Evolutionary conservation across 306 rosid genomes (phyloP).

Genomic region (Luffa acutangula): DNA sequence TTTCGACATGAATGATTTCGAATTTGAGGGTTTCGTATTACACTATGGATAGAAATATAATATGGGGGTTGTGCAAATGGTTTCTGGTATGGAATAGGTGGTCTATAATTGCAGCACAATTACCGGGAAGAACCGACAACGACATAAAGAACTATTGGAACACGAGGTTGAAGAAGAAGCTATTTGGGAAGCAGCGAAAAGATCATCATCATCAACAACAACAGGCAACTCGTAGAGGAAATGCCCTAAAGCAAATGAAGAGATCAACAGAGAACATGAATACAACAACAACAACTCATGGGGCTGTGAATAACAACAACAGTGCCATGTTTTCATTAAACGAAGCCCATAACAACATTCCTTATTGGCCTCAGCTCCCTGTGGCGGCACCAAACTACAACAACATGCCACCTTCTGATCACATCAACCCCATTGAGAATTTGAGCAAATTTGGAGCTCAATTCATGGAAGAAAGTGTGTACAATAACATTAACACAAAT

Average conservation of each 20-base stretch:
- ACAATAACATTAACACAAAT: background rate
- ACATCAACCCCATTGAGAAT: background rate
- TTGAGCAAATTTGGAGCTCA: background rate
- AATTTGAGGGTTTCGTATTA: background rate
- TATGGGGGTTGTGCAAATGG: background rate
- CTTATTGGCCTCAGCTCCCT: constrained; percentile 2
- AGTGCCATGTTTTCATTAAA: background rate
- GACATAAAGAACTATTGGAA: constrained; percentile 63
- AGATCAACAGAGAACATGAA: background rate
- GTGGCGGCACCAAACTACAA: background rate
- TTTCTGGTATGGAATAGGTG: constrained; percentile 20
- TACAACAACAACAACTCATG: background rate
- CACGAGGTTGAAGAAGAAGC: constrained; percentile 60
- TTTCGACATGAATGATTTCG: background rate
- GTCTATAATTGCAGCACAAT: constrained; percentile 53
- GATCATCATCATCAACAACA: constrained; percentile 24
- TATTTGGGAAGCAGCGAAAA: constrained; percentile 45
- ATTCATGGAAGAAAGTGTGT: background rate
- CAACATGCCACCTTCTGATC: background rate
- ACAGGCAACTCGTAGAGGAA: constrained; percentile 22
- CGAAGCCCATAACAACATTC: background rate
- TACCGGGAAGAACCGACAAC: constrained; percentile 54
- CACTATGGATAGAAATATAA: background rate
- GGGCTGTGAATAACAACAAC: background rate
- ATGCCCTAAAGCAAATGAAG: constrained; percentile 21